phyloP scores from a whole-genome alignment of 148 eudicot genomes.

The Agrostemma githago region DNA sequence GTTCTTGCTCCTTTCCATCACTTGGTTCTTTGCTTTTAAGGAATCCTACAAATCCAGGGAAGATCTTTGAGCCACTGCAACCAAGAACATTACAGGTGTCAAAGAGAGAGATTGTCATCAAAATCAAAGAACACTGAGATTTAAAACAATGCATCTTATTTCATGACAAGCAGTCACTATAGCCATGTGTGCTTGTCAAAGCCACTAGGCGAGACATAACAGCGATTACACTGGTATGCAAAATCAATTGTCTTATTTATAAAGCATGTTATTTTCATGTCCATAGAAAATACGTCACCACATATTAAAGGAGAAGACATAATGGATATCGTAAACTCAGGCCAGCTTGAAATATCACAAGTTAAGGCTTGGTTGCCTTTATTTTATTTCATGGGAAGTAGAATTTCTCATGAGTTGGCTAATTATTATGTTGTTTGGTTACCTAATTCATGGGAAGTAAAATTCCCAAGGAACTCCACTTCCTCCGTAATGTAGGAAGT shows the following conservation, averaged over 20 bases:
- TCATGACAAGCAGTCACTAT: background rate
- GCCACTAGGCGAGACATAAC: background rate
- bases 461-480: no score
- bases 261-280: background rate
- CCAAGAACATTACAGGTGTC: slow-evolving; percentile 17
- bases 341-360: background rate
- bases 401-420: no score
- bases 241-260: background rate
- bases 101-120: background rate
- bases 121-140: background rate
- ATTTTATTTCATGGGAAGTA: no score
- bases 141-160: background rate
- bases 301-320: background rate
- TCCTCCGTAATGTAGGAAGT: no score
- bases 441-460: no score
- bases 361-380: background rate
- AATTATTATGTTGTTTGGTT: no score
- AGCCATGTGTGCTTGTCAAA: background rate
- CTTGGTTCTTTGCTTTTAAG: slow-evolving; percentile 86
- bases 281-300: background rate
- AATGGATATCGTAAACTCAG: background rate
- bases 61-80: slow-evolving; percentile 88
- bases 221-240: background rate
- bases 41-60: slow-evolving; percentile 75
- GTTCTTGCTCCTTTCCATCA: slow-evolving; percentile 81